Evolutionary conservation across 495 filamentous ascomycete genomes (phyloP).

Genomic region (Clohesyomyces aquaticus): DNA sequence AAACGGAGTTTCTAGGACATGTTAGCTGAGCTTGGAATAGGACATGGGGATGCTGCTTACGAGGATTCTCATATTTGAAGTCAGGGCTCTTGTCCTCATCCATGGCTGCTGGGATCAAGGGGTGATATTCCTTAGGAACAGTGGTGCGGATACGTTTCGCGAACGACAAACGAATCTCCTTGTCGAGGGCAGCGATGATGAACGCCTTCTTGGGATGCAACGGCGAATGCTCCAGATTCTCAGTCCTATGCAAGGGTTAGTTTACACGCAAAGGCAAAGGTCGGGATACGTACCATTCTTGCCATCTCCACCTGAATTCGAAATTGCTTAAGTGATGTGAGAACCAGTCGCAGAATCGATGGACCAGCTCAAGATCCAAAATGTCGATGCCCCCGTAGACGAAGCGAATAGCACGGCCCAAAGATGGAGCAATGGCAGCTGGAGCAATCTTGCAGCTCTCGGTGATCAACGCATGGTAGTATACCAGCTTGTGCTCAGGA

Average conservation of each 20-base stretch:
- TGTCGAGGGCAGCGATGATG: conserved; percentile 86
- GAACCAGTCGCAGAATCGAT: conserved; percentile 97
- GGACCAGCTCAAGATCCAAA: conserved; percentile 83
- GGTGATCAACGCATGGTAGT: conserved; percentile 92
- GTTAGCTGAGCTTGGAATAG: neutral
- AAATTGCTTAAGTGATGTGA: conserved; percentile 98
- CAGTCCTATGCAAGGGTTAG: conserved; percentile 57
- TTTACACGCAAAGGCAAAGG: neutral
- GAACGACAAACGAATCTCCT: conserved; percentile 96
- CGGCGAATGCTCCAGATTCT: conserved; percentile 75
- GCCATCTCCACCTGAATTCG: conserved; percentile 99
- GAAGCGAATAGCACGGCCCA: conserved; percentile 91
- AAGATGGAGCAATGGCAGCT: conserved; percentile 90
- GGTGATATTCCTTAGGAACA: conserved; percentile 80
- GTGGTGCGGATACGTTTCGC: conserved; percentile 94
- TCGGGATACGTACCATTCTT: conserved; percentile 71
- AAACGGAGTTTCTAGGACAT: conserved; percentile 71
- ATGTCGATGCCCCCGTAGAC: conserved; percentile 77
- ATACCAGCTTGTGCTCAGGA: conserved; percentile 91
- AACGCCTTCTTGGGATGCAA: conserved; percentile 90
- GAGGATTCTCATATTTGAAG: conserved; percentile 83
- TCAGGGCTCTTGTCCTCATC: conserved; percentile 85
- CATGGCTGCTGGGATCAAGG: conserved; percentile 79
- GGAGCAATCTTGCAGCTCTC: conserved; percentile 95
- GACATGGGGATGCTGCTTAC: conserved; percentile 57